Conservation (phyloP, 176 grass and related monocot species). For the Carex littledalei region DNA sequence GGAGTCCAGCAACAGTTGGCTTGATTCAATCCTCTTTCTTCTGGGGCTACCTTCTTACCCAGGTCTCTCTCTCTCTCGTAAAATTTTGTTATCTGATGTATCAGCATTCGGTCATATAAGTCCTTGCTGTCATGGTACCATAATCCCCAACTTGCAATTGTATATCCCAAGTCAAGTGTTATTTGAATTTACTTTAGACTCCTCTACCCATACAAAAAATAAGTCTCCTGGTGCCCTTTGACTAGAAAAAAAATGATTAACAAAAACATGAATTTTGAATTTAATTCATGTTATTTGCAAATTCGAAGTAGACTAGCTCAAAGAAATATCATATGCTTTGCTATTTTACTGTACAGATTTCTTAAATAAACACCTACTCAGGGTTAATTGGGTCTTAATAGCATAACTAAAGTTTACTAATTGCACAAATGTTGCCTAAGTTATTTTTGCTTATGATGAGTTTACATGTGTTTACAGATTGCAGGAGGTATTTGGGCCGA, state of each 20-base stretch:
- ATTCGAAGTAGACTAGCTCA: background rate
- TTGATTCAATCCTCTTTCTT: conserved; percentile 98
- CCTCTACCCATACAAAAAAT: background rate
- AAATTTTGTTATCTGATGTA: background rate
- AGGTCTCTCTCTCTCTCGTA: conserved; percentile 42
- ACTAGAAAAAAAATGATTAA: background rate
- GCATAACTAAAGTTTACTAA: background rate
- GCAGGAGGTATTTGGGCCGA: conserved; percentile 95
- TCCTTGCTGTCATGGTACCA: background rate
- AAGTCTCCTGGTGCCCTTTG: background rate
- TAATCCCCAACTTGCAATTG: background rate
- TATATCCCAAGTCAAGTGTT: background rate
- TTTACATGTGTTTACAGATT: conserved; percentile 48
- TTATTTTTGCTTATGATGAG: background rate
- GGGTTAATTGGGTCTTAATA: background rate
- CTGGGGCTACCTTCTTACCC: conserved; percentile 96
- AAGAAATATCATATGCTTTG: background rate
- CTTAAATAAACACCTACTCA: background rate
- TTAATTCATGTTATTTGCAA: background rate
- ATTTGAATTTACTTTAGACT: background rate
- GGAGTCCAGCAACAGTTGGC: conserved; percentile 87
- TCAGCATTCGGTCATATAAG: background rate
- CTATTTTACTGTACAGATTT: background rate
- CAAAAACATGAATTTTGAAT: background rate
- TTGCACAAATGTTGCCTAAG: background rate